Percentiles rank a stretch among this genome's conserved stretches.
phyloP scores from a whole-genome alignment of 2,329 filamentous ascomycete genomes.

The Hymenoscyphus scutula region DNA sequence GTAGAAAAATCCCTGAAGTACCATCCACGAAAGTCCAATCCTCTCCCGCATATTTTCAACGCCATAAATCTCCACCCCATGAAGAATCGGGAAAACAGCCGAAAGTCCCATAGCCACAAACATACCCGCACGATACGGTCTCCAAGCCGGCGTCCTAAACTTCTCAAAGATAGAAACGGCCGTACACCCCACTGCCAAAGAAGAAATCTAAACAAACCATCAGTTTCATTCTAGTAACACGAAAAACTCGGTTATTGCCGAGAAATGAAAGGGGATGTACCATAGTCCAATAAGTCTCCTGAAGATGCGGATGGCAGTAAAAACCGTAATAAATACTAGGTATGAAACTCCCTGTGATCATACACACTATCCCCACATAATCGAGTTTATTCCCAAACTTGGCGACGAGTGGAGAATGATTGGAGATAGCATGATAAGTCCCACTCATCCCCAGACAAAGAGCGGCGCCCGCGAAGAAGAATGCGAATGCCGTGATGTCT shows the following conservation, averaged over 20 bases:
- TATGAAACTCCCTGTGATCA: conserved; percentile 90
- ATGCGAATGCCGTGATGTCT: conserved; percentile 71
- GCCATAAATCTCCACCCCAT: conserved; percentile 70
- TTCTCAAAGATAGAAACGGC: conserved; percentile 74
- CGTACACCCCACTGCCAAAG: conserved; percentile 73
- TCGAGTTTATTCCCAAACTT: conserved; percentile 90
- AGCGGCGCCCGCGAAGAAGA: conserved; percentile 75
- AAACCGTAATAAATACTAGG: conserved; percentile 88
- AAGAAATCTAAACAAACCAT: conserved; percentile 59
- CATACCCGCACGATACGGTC: conserved; percentile 83
- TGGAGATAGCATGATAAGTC: conserved; percentile 79
- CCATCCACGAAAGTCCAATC: conserved; percentile 78
- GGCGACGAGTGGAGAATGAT: conserved; percentile 76
- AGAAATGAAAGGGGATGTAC: conserved; percentile 45
- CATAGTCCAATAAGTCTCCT: conserved; percentile 71
- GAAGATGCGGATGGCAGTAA: conserved; percentile 63
- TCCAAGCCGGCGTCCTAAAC: conserved; percentile 80
- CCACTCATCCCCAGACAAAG: conserved; percentile 78
- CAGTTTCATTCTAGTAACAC: not conserved
- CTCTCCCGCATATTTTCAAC: conserved; percentile 62
- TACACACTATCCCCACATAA: conserved; percentile 86
- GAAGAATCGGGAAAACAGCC: conserved; percentile 77
- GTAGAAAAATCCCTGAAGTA: conserved; percentile 79
- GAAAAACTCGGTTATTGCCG: not conserved
- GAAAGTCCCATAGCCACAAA: conserved; percentile 86